Evolutionary conservation across 2,329 filamentous ascomycete species (phyloP).

Genomic region (Neonectria sp.): DNA sequence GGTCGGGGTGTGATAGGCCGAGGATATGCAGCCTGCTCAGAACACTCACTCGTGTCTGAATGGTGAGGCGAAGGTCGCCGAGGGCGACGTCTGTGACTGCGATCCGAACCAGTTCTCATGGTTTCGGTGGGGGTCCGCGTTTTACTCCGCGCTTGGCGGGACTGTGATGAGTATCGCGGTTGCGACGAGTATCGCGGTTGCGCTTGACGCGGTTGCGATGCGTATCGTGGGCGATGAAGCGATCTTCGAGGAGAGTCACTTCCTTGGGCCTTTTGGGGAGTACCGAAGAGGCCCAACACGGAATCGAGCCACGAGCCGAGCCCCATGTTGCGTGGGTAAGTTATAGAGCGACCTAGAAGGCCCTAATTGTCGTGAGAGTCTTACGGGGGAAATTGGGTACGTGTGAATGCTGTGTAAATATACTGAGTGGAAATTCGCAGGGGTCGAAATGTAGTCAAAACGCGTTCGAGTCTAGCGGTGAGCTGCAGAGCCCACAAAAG

Average conservation of each 20-base stretch:
- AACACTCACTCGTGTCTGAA: neutral
- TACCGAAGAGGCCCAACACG: conserved; percentile 14
- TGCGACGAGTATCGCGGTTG: neutral
- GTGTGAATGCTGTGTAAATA: neutral
- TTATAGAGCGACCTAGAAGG: conserved; percentile 6
- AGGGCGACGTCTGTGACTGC: conserved; percentile 5
- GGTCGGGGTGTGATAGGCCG: conserved; percentile 26
- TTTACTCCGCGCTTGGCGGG: neutral
- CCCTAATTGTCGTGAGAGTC: neutral
- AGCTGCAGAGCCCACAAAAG: conserved; percentile 26
- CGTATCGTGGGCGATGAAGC: neutral
- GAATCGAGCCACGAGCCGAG: conserved; percentile 28
- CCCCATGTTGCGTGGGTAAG: conserved; percentile 14
- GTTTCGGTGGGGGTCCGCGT: neutral
- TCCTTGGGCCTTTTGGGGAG: conserved; percentile 9
- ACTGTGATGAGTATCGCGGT: neutral
- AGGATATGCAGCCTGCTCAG: conserved; percentile 10
- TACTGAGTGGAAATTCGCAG: neutral
- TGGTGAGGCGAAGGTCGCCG: neutral
- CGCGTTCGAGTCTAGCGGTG: conserved; percentile 22
- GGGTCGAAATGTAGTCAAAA: conserved; percentile 13
- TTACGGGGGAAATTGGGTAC: conserved; percentile 2
- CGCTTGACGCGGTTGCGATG: conserved; percentile 1
- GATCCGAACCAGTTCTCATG: neutral
- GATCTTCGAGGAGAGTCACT: conserved; percentile 10